Evolutionary conservation across 140 eudicot genomes (phyloP).

Genomic region (Erigeron philadelphicus): DNA sequence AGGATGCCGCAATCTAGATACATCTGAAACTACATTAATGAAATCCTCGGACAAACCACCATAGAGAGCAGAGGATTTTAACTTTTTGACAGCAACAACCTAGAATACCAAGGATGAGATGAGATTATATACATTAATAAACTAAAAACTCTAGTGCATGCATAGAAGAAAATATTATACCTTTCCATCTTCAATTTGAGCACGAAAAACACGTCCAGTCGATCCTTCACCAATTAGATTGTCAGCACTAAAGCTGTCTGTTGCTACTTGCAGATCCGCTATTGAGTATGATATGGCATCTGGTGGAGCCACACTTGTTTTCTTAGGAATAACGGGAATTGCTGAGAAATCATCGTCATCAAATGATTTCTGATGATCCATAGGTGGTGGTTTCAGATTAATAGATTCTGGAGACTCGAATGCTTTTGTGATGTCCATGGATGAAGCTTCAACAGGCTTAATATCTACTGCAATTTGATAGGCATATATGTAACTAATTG

Average conservation of each 20-base stretch:
- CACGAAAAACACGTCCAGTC: slow-evolving; percentile 58
- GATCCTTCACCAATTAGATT: slow-evolving; percentile 71
- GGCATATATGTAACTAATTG: not conserved
- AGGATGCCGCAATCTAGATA: slow-evolving; percentile 53
- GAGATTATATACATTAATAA: not conserved
- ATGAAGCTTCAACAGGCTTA: slow-evolving; percentile 33
- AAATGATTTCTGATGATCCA: slow-evolving; percentile 32
- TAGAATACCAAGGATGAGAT: slow-evolving; percentile 19
- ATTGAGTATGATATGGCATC: slow-evolving; percentile 37
- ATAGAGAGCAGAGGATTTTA: slow-evolving; percentile 41
- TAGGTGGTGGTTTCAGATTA: slow-evolving; percentile 29
- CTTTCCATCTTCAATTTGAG: slow-evolving; percentile 56
- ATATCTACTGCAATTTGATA: slow-evolving; percentile 26
- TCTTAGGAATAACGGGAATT: slow-evolving; percentile 28
- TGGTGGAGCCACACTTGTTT: slow-evolving; percentile 28
- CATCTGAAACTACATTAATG: slow-evolving; percentile 38
- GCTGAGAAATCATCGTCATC: slow-evolving; percentile 24
- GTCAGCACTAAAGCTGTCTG: slow-evolving; percentile 49
- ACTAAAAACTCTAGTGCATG: too few relatives aligned
- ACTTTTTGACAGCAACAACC: slow-evolving; percentile 64
- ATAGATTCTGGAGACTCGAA: slow-evolving; percentile 24
- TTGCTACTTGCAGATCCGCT: slow-evolving; percentile 62
- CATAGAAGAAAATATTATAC: slow-evolving; percentile 13
- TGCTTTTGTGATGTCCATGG: slow-evolving; percentile 24
- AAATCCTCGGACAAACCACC: slow-evolving; percentile 33